Evolutionary conservation across 192 early-diverging fungal species (phyloP).

Genomic region (Spinellus fusiger): DNA sequence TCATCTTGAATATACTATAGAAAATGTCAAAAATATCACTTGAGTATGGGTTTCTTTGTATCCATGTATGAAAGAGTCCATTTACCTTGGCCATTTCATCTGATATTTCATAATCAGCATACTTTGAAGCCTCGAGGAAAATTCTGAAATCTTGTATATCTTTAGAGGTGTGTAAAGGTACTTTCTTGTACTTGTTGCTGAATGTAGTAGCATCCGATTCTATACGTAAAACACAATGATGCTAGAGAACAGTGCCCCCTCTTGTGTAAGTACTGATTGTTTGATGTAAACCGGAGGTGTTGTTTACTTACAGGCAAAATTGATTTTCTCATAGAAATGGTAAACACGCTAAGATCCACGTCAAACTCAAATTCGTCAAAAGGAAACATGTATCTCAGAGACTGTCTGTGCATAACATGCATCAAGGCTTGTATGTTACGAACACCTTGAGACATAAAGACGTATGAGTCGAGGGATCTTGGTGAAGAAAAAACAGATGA

Average conservation of each 20-base stretch:
- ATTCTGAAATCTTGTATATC: conserved; percentile 42
- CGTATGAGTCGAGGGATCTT: neutral
- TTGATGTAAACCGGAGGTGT: neutral
- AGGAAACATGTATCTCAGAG: conserved; percentile 63
- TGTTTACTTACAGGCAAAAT: conserved; percentile 50
- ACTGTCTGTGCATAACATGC: conserved; percentile 53
- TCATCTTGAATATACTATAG: conserved; percentile 34
- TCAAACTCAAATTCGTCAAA: conserved; percentile 65
- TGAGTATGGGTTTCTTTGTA: neutral
- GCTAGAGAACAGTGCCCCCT: no score
- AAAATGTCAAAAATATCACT: neutral
- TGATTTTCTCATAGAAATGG: conserved; percentile 63
- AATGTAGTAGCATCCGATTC: neutral
- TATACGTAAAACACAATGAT: no score
- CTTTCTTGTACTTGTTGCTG: conserved; percentile 14
- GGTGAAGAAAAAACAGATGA: neutral
- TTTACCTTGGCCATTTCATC: conserved; percentile 54
- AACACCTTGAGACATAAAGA: conserved; percentile 37
- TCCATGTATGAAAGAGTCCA: neutral
- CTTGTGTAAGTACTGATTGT: no score
- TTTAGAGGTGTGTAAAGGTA: conserved; percentile 48
- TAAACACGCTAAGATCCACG: conserved; percentile 56
- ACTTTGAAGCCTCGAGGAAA: conserved; percentile 48
- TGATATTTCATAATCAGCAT: conserved; percentile 52
- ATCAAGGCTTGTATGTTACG: conserved; percentile 65